Conservation (phyloP, 1,284 basidiomycete genomes). For the Anthracocystis walkeri region DNA sequence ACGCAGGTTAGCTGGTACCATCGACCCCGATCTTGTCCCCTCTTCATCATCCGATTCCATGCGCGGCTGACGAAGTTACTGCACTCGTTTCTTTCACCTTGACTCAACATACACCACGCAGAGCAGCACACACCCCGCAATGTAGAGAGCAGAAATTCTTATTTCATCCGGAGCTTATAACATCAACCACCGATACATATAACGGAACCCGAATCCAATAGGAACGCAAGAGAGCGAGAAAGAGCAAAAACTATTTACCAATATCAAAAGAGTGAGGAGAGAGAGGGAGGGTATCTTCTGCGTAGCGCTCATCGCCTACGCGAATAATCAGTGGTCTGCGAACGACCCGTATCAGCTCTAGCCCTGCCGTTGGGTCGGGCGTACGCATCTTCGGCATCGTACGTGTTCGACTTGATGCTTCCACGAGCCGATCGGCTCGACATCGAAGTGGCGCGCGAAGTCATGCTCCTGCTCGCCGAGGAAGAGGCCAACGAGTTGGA, state of each 20-base stretch:
- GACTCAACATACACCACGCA: no score
- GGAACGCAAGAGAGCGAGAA: background rate
- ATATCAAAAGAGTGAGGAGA: background rate
- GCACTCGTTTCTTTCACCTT: no score
- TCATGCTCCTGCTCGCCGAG: constrained; percentile 38
- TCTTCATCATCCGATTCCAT: no score
- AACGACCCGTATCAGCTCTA: constrained; percentile 27
- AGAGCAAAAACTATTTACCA: constrained; percentile 5
- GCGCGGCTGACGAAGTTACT: no score
- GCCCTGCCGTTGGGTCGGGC: constrained; percentile 26
- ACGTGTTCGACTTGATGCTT: constrained; percentile 41
- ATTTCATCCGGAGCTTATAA: no score
- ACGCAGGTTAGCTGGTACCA: no score
- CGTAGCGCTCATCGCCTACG: constrained; percentile 21
- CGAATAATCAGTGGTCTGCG: constrained; percentile 41
- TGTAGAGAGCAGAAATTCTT: no score
- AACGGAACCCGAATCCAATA: background rate
- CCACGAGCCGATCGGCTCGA: constrained; percentile 35
- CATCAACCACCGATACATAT: no score
- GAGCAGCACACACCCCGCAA: no score
- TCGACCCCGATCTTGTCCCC: no score
- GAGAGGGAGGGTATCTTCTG: constrained; percentile 1
- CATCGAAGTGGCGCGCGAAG: constrained; percentile 35
- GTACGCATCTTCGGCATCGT: constrained; percentile 38
- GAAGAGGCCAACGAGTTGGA: constrained; percentile 44